These are phyloP conservation scores for Pseudogymnoascus sp. DNA, from an alignment of 2,329 filamentous ascomycete species.

Conservation along the genomic window DNA sequence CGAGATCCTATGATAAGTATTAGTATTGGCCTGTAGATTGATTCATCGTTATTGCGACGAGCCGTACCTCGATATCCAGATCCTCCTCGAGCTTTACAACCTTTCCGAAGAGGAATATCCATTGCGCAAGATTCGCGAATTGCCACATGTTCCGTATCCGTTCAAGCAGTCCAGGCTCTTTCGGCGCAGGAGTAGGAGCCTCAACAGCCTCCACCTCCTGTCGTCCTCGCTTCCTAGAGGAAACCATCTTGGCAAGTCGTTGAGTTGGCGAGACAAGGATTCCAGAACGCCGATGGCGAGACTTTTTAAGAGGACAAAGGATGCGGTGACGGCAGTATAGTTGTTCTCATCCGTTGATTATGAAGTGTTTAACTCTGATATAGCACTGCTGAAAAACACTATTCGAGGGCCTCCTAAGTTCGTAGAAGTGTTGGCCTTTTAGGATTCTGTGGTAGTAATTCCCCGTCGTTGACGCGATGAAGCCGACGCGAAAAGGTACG, in stretches of 20 bases:
- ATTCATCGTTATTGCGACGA: conserved; percentile 4
- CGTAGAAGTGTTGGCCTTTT: neutral
- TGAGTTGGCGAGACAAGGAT: neutral
- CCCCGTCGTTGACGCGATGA: conserved; percentile 8
- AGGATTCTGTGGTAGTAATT: neutral
- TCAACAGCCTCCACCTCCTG: conserved; percentile 36
- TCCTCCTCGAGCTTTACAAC: conserved; percentile 84
- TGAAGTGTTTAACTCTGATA: neutral
- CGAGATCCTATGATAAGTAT: conserved; percentile 62
- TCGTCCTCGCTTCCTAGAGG: conserved; percentile 43
- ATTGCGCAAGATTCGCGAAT: conserved; percentile 90
- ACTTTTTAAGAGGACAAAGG: neutral
- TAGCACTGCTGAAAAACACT: neutral
- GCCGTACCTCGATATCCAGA: conserved; percentile 79
- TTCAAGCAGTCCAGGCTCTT: conserved; percentile 43
- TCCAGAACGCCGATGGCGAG: neutral
- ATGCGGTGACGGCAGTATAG: neutral
- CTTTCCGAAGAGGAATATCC: conserved; percentile 84
- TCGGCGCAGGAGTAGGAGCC: conserved; percentile 23
- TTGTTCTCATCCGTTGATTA: conserved; percentile 1
- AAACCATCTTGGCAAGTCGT: conserved; percentile 34
- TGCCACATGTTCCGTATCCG: conserved; percentile 88
- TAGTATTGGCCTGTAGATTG: conserved; percentile 11
- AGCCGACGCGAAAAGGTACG: conserved; percentile 11
- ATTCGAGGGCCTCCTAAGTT: neutral